Evolutionary conservation across 306 rosid species (phyloP).

Genomic region (barrel medic (Medicago truncatula)): DNA sequence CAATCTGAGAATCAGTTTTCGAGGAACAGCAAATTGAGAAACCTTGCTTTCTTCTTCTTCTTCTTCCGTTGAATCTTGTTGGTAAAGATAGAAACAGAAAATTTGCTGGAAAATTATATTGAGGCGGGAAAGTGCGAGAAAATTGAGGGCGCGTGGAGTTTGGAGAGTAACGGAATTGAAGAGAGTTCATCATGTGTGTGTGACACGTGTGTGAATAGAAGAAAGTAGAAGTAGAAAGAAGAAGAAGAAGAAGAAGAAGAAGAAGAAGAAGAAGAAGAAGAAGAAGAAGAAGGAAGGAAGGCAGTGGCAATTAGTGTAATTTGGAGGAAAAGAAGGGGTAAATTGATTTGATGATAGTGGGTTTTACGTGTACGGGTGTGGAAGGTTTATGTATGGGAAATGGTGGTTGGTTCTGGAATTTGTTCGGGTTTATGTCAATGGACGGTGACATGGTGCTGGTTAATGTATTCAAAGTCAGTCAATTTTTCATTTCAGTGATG

Average conservation of each 20-base stretch:
- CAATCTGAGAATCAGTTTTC: constrained; percentile 54
- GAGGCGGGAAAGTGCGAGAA: constrained; percentile 41
- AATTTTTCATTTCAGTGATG: background rate
- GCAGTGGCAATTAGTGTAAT: constrained; percentile 53
- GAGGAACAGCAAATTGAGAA: constrained; percentile 53
- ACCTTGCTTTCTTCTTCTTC: constrained; percentile 37
- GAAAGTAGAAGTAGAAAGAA: background rate
- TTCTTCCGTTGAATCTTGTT: constrained; percentile 15
- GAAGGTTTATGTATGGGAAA: background rate
- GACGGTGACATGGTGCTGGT: constrained; percentile 7
- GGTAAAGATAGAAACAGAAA: constrained; percentile 42
- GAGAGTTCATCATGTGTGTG: constrained; percentile 57
- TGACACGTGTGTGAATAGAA: background rate
- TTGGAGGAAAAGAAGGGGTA: constrained; percentile 11
- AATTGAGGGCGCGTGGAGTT: background rate
- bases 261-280: background rate
- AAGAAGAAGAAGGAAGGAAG: background rate
- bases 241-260: background rate
- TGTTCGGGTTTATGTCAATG: constrained; percentile 30
- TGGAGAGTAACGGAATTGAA: constrained; percentile 51
- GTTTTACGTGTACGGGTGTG: constrained; percentile 6
- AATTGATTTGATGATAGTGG: background rate
- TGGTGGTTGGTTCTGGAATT: constrained; percentile 44
- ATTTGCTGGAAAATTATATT: constrained; percentile 39
- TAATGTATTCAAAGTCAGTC: background rate